phyloP scores from a whole-genome alignment of 305 asterid species.

The Fraxinus paxiana region DNA sequence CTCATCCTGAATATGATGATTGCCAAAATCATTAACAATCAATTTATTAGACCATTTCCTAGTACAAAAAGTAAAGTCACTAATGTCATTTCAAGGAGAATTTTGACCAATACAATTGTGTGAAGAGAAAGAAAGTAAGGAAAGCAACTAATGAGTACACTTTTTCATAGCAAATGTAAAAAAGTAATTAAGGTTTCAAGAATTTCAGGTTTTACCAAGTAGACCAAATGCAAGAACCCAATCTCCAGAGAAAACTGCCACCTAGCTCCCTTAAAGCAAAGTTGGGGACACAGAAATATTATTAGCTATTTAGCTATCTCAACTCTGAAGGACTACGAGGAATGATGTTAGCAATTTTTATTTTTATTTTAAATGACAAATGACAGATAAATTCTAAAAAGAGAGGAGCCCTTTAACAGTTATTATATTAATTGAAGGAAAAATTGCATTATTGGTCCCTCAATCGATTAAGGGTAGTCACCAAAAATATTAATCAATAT shows the following conservation, averaged over 20 bases:
- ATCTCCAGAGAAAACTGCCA: constrained; percentile 24
- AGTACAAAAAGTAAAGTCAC: background rate
- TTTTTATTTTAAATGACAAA: background rate
- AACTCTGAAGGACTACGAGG: constrained; percentile 1
- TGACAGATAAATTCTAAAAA: background rate
- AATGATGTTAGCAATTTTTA: constrained; percentile 7
- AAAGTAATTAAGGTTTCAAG: background rate
- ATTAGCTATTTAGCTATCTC: background rate
- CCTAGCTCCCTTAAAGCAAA: background rate
- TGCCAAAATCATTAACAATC: background rate
- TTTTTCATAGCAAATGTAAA: background rate
- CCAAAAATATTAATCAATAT: too few species aligned
- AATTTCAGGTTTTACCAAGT: constrained; percentile 17
- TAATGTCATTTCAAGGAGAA: background rate
- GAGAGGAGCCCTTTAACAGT: constrained; percentile 12
- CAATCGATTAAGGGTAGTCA: too few species aligned
- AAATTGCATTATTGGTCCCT: background rate
- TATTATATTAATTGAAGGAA: constrained; percentile 11
- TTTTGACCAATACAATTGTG: background rate
- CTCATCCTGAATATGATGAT: background rate
- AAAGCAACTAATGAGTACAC: background rate
- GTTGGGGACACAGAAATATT: background rate
- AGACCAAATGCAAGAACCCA: constrained; percentile 34
- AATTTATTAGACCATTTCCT: background rate
- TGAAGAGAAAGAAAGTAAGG: background rate